Evolutionary conservation across 192 early-diverging fungal genomes (phyloP).

Genomic region (Phlyctochytrium bullatum): DNA sequence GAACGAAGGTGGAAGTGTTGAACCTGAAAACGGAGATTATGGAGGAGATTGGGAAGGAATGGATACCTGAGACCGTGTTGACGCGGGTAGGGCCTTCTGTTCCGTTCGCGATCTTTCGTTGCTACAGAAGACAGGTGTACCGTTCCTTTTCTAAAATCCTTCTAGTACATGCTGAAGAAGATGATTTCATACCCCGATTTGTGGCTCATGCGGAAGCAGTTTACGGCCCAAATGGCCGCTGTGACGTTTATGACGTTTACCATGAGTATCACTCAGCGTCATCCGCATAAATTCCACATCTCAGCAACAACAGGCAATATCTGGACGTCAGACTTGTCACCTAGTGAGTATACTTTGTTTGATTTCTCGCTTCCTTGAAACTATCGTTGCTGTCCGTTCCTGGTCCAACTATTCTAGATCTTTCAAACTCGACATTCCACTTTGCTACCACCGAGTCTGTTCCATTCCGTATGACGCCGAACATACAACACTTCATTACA

Average conservation of each 20-base stretch:
- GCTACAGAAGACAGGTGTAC: no score
- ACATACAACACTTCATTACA: constrained; percentile 93
- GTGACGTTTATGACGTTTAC: constrained; percentile 90
- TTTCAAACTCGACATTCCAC: constrained; percentile 39
- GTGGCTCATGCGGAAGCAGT: constrained; percentile 94
- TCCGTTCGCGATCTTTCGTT: background rate
- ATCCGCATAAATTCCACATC: constrained; percentile 85
- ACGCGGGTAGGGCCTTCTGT: constrained; percentile 56
- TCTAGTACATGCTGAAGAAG: constrained; percentile 70
- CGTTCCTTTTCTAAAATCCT: no score
- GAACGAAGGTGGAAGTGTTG: constrained; percentile 55
- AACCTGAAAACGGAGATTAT: constrained; percentile 84
- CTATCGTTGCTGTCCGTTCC: no score
- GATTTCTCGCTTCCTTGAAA: constrained; percentile 6
- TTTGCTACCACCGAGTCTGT: constrained; percentile 77
- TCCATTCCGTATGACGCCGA: constrained; percentile 97
- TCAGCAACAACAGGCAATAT: constrained; percentile 83
- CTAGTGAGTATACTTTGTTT: constrained; percentile 46
- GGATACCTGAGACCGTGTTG: constrained; percentile 84
- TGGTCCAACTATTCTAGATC: no score
- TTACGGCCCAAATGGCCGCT: constrained; percentile 85
- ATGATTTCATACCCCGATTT: constrained; percentile 82
- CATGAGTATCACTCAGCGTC: constrained; percentile 81
- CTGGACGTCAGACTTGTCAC: constrained; percentile 82
- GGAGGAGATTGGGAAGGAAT: constrained; percentile 78